Evolutionary conservation across 1,284 basidiomycete species (phyloP).

Genomic region (Puccinia triticina): DNA sequence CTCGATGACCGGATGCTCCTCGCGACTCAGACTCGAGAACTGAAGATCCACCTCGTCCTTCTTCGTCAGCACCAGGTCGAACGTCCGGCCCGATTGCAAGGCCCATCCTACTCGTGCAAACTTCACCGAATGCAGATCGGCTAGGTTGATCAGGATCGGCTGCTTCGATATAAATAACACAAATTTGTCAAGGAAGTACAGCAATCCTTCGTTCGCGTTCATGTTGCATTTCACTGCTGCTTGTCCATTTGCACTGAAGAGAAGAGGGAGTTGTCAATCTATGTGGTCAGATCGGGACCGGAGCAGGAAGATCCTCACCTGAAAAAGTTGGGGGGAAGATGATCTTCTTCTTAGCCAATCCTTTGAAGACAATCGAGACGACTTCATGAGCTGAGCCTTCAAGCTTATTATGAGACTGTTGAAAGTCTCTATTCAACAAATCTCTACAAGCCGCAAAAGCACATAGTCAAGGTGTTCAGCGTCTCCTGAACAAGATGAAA

Average conservation of each 20-base stretch:
- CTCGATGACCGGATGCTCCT: conserved; percentile 86
- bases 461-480: too few species aligned
- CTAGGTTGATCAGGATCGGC: conserved; percentile 85
- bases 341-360: conserved; percentile 86
- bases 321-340: conserved; percentile 79
- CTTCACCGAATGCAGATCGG: conserved; percentile 85
- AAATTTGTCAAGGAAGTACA: conserved; percentile 97
- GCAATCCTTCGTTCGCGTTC: conserved; percentile 93
- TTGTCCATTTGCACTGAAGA: conserved; percentile 63
- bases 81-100: conserved; percentile 84
- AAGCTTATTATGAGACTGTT: conserved; percentile 43
- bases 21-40: conserved; percentile 92
- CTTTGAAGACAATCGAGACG: conserved; percentile 90
- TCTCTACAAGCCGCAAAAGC: conserved; percentile 17
- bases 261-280: not conserved
- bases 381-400: conserved; percentile 67
- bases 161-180: conserved; percentile 98
- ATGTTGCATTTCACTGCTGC: conserved; percentile 86
- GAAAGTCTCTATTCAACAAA: conserved; percentile 27
- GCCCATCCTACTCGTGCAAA: conserved; percentile 95
- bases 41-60: conserved; percentile 72
- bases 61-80: conserved; percentile 87
- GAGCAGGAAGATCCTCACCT: conserved; percentile 64
- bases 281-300: not conserved
- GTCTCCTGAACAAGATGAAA: too few species aligned